These are phyloP conservation scores for Fusarium gaditjirri DNA, from an alignment of 2,329 filamentous ascomycete species.

Conservation along the genomic window DNA sequence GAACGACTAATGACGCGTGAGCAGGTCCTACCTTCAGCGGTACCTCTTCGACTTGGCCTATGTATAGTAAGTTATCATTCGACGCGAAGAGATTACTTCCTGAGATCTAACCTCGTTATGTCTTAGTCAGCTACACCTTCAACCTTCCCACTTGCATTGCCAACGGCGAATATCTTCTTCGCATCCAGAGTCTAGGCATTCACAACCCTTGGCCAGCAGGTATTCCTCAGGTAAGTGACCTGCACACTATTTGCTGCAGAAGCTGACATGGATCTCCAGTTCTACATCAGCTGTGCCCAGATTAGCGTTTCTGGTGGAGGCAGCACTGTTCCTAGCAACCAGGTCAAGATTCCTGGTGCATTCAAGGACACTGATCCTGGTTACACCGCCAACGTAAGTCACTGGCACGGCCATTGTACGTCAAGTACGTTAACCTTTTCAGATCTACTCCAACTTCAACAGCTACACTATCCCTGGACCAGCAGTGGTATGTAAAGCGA, in stretches of 20 bases:
- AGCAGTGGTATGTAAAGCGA: neutral
- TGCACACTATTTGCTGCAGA: accelerated
- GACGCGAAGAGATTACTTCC: too few species aligned
- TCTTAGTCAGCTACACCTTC: neutral
- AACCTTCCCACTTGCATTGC: constrained; percentile 7
- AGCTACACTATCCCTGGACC: constrained; percentile 7
- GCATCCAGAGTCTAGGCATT: constrained; percentile 7
- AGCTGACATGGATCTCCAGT: neutral
- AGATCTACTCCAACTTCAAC: constrained; percentile 21
- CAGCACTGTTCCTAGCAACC: neutral
- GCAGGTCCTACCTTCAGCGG: neutral
- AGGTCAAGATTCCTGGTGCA: constrained; percentile 14
- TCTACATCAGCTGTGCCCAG: constrained; percentile 16
- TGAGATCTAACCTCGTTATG: neutral
- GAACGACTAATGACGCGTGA: accelerated
- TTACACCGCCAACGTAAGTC: constrained; percentile 5
- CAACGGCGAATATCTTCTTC: constrained; percentile 8
- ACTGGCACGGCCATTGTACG: too few species aligned
- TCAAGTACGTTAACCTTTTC: too few species aligned
- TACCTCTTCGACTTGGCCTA: neutral
- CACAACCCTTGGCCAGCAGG: constrained; percentile 12
- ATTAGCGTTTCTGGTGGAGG: constrained; percentile 9
- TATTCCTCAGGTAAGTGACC: neutral
- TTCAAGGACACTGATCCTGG: constrained; percentile 5
- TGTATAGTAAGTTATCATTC: neutral